Conservation (phyloP, 1,284 basidiomycete species). For the Pseudozyma sp. region DNA sequence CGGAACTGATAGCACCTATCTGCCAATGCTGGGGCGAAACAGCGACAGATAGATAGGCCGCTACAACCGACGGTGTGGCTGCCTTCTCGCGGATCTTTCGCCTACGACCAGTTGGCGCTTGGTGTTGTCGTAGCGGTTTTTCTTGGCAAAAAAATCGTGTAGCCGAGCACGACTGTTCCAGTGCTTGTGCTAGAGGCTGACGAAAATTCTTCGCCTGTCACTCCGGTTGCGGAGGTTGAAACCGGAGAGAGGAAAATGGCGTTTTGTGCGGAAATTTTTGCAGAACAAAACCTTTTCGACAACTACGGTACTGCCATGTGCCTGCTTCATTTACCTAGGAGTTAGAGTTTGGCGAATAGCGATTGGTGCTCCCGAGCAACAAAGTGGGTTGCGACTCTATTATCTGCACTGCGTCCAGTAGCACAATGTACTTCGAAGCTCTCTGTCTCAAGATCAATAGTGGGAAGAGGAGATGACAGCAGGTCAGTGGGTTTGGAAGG, state of each 20-base stretch:
- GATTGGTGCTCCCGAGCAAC: too few species aligned
- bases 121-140: neutral
- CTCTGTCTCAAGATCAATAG: too few species aligned
- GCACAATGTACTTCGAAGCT: too few species aligned
- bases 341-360: too few species aligned
- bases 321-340: neutral
- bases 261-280: neutral
- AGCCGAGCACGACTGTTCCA: neutral
- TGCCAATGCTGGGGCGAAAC: too few species aligned
- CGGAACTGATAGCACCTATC: too few species aligned
- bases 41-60: too few species aligned
- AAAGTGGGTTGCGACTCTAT: too few species aligned
- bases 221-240: neutral
- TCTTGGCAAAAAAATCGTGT: conserved; percentile 5
- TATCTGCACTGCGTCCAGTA: too few species aligned
- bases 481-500: too few species aligned
- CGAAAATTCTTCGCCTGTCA: too few species aligned
- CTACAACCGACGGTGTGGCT: conserved; percentile 26
- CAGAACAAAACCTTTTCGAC: neutral
- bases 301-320: neutral
- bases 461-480: too few species aligned
- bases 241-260: neutral
- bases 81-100: neutral
- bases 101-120: neutral
- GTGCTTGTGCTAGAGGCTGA: neutral